Evolutionary conservation across 2,329 filamentous ascomycete genomes (phyloP).

Genomic region (Podosphaera fusca): DNA sequence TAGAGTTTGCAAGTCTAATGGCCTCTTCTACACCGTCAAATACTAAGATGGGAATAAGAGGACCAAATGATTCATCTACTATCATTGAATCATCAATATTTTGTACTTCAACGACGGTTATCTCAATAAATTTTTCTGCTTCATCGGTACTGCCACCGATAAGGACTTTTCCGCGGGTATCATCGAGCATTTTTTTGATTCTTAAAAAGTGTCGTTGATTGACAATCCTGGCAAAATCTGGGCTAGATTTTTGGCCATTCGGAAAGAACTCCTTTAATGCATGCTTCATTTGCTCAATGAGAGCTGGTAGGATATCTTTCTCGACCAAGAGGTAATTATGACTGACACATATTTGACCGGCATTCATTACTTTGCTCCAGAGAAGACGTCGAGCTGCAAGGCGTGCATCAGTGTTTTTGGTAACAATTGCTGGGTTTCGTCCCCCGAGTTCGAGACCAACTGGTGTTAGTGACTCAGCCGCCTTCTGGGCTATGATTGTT

Average conservation of each 20-base stretch:
- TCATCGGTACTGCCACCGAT: constrained; percentile 70
- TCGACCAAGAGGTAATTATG: constrained; percentile 87
- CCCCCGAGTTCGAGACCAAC: constrained; percentile 79
- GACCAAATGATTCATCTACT: constrained; percentile 71
- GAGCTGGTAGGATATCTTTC: constrained; percentile 42
- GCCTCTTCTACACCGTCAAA: constrained; percentile 66
- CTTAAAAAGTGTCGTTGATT: constrained; percentile 60
- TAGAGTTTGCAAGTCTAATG: constrained; percentile 54
- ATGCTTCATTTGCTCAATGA: constrained; percentile 52
- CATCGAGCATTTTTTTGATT: constrained; percentile 79
- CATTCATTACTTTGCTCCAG: constrained; percentile 73
- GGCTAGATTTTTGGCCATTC: constrained; percentile 51
- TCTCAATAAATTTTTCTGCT: constrained; percentile 62
- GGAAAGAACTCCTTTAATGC: constrained; percentile 63
- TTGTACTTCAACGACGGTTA: constrained; percentile 72
- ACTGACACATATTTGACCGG: constrained; percentile 76
- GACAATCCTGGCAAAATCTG: constrained; percentile 60
- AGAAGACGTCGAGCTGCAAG: constrained; percentile 65
- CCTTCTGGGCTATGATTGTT: constrained; percentile 73
- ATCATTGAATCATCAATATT: constrained; percentile 56
- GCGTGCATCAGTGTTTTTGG: constrained; percentile 55
- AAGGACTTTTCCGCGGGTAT: constrained; percentile 60
- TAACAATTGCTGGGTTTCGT: constrained; percentile 76
- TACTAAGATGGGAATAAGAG: constrained; percentile 65
- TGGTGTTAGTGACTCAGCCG: constrained; percentile 70